Evolutionary conservation across 2,329 filamentous ascomycete species (phyloP).

Genomic region (Fusarium graminum): DNA sequence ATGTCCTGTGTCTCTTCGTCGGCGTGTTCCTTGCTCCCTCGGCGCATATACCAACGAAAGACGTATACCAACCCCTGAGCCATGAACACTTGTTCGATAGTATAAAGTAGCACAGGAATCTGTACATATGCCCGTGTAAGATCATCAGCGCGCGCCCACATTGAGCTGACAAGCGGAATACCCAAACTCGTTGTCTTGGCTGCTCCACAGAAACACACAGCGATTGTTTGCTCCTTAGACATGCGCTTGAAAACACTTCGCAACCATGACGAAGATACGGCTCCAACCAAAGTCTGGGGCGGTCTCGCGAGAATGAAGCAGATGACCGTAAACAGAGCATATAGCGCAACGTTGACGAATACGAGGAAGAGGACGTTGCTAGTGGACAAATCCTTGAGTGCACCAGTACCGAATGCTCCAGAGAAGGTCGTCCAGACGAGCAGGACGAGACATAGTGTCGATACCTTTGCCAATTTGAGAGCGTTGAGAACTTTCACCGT

Average conservation of each 20-base stretch:
- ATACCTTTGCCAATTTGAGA: conserved; percentile 65
- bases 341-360: conserved; percentile 75
- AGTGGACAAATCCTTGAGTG: conserved; percentile 68
- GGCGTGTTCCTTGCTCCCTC: conserved; percentile 41
- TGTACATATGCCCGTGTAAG: conserved; percentile 70
- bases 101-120: conserved; percentile 73
- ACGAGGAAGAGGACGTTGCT: conserved; percentile 75
- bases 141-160: conserved; percentile 71
- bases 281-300: conserved; percentile 49
- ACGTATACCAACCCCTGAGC: conserved; percentile 61
- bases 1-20: conserved; percentile 40
- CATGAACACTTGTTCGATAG: conserved; percentile 67
- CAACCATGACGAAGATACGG: conserved; percentile 44
- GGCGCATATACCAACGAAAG: conserved; percentile 61
- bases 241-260: conserved; percentile 62
- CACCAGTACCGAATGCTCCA: conserved; percentile 73
- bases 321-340: conserved; percentile 71
- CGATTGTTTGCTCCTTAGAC: conserved; percentile 72
- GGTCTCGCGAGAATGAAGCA: conserved; percentile 67
- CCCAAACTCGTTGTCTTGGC: conserved; percentile 80
- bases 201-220: conserved; percentile 79
- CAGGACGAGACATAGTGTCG: conserved; percentile 61
- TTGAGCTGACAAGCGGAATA: conserved; percentile 75
- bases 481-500: conserved; percentile 67
- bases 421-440: conserved; percentile 75